phyloP scores from a whole-genome alignment of 108 stramenopile species.

The Parietichytrium sp. region DNA sequence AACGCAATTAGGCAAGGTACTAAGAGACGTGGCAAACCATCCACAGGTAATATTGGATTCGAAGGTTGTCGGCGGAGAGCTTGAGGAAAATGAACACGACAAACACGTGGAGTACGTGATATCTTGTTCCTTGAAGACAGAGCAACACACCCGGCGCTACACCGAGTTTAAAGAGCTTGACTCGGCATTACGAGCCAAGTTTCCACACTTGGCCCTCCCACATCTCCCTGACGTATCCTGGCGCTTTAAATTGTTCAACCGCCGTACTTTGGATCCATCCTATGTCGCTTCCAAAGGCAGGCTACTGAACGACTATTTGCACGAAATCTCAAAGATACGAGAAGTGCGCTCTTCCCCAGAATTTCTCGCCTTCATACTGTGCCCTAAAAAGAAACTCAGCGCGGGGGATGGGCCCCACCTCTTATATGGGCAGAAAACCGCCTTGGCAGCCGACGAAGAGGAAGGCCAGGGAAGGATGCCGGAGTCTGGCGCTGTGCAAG shows the following conservation, averaged over 20 bases:
- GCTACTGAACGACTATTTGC: not conserved
- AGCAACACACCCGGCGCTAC: not conserved
- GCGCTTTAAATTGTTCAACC: not conserved
- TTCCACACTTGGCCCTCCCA: not conserved
- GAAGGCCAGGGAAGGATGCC: not conserved
- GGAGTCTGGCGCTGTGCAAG: not conserved
- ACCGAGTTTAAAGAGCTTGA: constrained; percentile 35
- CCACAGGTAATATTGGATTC: not conserved
- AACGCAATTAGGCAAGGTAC: too few species aligned
- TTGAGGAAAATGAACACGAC: not conserved
- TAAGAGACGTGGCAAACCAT: not conserved
- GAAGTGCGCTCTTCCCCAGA: not conserved
- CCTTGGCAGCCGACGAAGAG: not conserved
- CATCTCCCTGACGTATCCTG: not conserved
- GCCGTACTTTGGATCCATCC: not conserved
- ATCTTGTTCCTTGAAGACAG: not conserved
- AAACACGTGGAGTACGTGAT: constrained; percentile 10
- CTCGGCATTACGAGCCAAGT: not conserved
- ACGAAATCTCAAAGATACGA: not conserved
- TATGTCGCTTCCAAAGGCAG: constrained; percentile 8
- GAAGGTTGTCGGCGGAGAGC: not conserved
- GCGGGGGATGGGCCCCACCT: not conserved
- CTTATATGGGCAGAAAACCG: not conserved
- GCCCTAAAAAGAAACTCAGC: not conserved
- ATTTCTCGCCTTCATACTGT: constrained; percentile 1